Evolutionary conservation across 441 rosid species (phyloP).

Genomic region (Corymbia citriodora): DNA sequence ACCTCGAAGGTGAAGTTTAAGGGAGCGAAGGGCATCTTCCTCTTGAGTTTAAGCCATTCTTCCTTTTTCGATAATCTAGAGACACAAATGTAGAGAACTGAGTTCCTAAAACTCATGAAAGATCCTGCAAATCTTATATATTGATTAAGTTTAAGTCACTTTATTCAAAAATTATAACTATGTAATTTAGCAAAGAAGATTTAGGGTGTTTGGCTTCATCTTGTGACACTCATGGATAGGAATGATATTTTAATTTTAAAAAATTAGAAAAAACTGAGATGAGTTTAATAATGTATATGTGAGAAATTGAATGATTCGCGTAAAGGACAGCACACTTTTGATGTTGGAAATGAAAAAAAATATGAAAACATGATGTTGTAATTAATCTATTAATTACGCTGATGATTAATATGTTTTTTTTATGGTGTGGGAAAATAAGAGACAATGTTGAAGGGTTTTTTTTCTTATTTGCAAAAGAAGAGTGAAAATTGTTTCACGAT

Average conservation of each 20-base stretch:
- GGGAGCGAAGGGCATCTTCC: background rate
- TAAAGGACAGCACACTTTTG: background rate
- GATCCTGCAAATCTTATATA: fast-evolving
- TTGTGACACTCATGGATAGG: fast-evolving
- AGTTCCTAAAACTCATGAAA: background rate
- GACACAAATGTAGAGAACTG: background rate
- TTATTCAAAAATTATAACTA: fast-evolving
- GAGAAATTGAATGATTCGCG: background rate
- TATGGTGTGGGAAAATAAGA: no score
- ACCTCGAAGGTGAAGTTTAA: fast-evolving
- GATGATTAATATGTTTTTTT: no score
- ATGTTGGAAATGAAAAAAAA: background rate
- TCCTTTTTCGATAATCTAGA: background rate
- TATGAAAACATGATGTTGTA: background rate
- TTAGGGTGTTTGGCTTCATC: fast-evolving
- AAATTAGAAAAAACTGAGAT: background rate
- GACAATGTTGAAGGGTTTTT: no score
- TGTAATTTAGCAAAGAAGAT: background rate
- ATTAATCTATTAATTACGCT: no score
- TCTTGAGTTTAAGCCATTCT: background rate
- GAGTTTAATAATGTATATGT: background rate
- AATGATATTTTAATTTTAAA: background rate
- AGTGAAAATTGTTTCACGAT: fast-evolving
- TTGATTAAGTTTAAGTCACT: background rate
- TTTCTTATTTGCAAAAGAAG: no score